Evolutionary conservation across 768 basidiomycete genomes (phyloP), one percentile per base, ranked within the genome.

Genomic region (Neoboletus magnificus): DNA sequence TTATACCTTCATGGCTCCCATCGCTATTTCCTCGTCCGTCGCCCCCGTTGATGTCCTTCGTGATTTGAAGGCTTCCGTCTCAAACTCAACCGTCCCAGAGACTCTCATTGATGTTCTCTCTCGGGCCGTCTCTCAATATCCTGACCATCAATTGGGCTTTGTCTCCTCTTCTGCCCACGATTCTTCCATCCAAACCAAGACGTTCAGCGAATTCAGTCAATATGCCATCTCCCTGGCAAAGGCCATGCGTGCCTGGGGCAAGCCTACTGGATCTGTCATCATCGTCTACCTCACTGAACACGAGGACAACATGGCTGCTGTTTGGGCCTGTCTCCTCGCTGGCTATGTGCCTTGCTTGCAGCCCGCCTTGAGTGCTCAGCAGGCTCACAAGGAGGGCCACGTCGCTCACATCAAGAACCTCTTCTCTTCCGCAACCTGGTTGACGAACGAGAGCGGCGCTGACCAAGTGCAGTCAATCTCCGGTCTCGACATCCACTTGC

Each of bases 351-450:
- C n/a, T n/a, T n/a, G n/a, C n/a, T n/a, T n/a, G n/a, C n/a, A n/a
- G n/a, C n/a, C n/a, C n/a, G 65, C 70, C 0, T 50, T 72, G 35
- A 72, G 71, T 37, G 70, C 71, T 20, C 67, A 71, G 29, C 69
- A 71, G 48, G 48, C 48, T 2, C 48, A 49, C 48, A 49, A 49
- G n/a, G 48, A 49, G n/a, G 48, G 36, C n/a, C n/a, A n/a, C n/a
- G n/a, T n/a, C n/a, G n/a, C n/a, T n/a, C n/a, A n/a, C n/a, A n/a
- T n/a, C n/a, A 69, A 65, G 44, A 63, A 62, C 9, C 55, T 72
- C 6, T 69, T 71, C 50, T 57, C 60, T 13, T 72, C 69, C 0
- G 60, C 71, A n/a, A 71, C 30, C 3, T 71, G 71, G 71, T 43
- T 72, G 49, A 72, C 70, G 7, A 66, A 56, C 42, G 66, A 69